Evolutionary conservation across 2,329 filamentous ascomycete genomes (phyloP).

Genomic region (Fonsecaea pedrosoi): DNA sequence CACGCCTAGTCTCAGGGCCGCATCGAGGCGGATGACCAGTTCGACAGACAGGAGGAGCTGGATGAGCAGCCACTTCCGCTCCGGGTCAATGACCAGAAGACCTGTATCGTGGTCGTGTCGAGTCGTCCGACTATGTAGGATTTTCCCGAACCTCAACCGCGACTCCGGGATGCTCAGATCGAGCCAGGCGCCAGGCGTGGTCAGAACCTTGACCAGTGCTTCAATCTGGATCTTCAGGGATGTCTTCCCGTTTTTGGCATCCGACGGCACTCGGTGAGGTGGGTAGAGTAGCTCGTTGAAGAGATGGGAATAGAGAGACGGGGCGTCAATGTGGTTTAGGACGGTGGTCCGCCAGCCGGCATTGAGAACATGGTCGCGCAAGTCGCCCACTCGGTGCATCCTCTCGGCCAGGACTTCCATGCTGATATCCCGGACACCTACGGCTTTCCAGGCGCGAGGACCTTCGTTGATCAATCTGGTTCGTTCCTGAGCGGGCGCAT

Average conservation of each 20-base stretch:
- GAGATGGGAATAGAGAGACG: slow-evolving; percentile 45
- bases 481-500: slow-evolving; percentile 47
- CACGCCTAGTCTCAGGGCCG: slow-evolving; percentile 51
- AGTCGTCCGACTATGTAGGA: slow-evolving; percentile 49
- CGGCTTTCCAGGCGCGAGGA: slow-evolving; percentile 49
- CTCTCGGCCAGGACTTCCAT: slow-evolving; percentile 46
- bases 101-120: slow-evolving; percentile 29
- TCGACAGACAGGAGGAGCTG: slow-evolving; percentile 63
- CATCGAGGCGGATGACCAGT: slow-evolving; percentile 61
- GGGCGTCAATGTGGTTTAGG: slow-evolving; percentile 45
- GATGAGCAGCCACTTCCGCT: slow-evolving; percentile 60
- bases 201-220: slow-evolving; percentile 52
- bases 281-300: slow-evolving; percentile 50
- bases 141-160: slow-evolving; percentile 54
- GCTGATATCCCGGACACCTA: slow-evolving; percentile 50
- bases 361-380: slow-evolving; percentile 47
- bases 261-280: slow-evolving; percentile 41
- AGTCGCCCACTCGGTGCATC: slow-evolving; percentile 44
- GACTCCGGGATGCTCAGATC: slow-evolving; percentile 56
- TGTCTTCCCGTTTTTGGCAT: slow-evolving; percentile 32
- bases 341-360: slow-evolving; percentile 45
- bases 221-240: slow-evolving; percentile 56
- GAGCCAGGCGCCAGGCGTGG: slow-evolving; percentile 54
- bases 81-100: slow-evolving; percentile 31
- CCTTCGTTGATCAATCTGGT: slow-evolving; percentile 48